Evolutionary conservation across 2,329 filamentous ascomycete species (phyloP).

Genomic region (Colletotrichum cuscutae): DNA sequence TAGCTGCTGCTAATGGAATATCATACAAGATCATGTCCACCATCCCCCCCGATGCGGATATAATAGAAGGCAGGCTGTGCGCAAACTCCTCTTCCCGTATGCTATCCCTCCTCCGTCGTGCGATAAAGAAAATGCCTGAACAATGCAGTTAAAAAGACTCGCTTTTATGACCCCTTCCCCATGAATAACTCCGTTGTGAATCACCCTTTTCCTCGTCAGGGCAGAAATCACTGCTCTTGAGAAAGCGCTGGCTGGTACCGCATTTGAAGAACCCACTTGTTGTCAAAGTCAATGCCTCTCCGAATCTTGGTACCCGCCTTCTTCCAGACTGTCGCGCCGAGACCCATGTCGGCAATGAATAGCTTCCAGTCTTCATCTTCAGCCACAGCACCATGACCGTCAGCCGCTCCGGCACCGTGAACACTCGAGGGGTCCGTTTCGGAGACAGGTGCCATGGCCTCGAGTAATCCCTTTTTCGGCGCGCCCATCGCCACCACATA

Average conservation of each 20-base stretch:
- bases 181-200: background rate
- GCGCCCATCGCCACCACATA: slow-evolving; percentile 88
- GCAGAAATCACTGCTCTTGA: slow-evolving; percentile 1
- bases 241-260: slow-evolving; percentile 49
- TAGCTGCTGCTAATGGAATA: slow-evolving; percentile 7
- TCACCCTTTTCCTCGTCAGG: background rate
- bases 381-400: slow-evolving; percentile 40
- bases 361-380: slow-evolving; percentile 78
- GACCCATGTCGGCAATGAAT: slow-evolving; percentile 87
- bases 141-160: slow-evolving; percentile 21
- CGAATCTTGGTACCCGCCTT: slow-evolving; percentile 84
- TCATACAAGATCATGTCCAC: slow-evolving; percentile 24
- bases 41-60: background rate
- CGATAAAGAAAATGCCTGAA: slow-evolving; percentile 11
- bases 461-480: slow-evolving; percentile 85
- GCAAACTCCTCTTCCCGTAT: slow-evolving; percentile 20
- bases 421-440: slow-evolving; percentile 40
- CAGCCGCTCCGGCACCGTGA: slow-evolving; percentile 30
- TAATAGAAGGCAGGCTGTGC: background rate
- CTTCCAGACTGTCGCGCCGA: slow-evolving; percentile 84
- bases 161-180: slow-evolving; percentile 23
- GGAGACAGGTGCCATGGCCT: slow-evolving; percentile 74
- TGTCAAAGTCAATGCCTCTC: slow-evolving; percentile 88
- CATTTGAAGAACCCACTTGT: slow-evolving; percentile 85
- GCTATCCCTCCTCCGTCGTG: background rate